Percentiles rank a stretch among this genome's conserved stretches.
phyloP scores from a whole-genome alignment of 495 filamentous ascomycete genomes.

The Viridothelium virens region DNA sequence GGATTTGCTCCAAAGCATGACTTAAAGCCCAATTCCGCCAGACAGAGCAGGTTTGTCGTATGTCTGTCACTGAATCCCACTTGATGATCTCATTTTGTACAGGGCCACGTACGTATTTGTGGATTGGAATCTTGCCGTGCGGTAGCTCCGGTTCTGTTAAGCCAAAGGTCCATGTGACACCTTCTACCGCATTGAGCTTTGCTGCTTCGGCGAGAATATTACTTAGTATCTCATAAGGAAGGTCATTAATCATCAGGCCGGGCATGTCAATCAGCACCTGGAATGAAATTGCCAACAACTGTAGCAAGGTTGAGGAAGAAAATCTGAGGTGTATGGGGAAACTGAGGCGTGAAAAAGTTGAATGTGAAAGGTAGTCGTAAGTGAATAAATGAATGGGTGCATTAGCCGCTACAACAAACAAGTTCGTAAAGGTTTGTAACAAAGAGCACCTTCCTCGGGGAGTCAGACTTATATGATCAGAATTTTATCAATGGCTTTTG shows the following conservation, averaged over 20 bases:
- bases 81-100: constrained; percentile 41
- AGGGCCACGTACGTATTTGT: constrained; percentile 44
- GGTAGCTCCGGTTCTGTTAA: constrained; percentile 43
- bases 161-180: constrained; percentile 43
- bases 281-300: no score
- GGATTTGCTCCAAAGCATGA: constrained; percentile 43
- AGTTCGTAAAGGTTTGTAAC: background rate
- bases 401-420: background rate
- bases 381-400: background rate
- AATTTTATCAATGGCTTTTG: background rate
- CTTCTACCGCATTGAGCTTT: constrained; percentile 38
- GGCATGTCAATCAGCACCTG: background rate
- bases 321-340: no score
- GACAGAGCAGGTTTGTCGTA: constrained; percentile 41
- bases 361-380: background rate
- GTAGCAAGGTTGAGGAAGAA: no score
- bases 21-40: constrained; percentile 50
- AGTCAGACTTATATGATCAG: background rate
- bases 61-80: constrained; percentile 42
- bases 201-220: constrained; percentile 44
- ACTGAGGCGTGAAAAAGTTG: no score
- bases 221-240: constrained; percentile 46
- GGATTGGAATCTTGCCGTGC: constrained; percentile 34
- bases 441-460: background rate
- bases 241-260: constrained; percentile 33